phyloP scores from a whole-genome alignment of 176 grass and related monocot species.

The Puccinellia tenuiflora region DNA sequence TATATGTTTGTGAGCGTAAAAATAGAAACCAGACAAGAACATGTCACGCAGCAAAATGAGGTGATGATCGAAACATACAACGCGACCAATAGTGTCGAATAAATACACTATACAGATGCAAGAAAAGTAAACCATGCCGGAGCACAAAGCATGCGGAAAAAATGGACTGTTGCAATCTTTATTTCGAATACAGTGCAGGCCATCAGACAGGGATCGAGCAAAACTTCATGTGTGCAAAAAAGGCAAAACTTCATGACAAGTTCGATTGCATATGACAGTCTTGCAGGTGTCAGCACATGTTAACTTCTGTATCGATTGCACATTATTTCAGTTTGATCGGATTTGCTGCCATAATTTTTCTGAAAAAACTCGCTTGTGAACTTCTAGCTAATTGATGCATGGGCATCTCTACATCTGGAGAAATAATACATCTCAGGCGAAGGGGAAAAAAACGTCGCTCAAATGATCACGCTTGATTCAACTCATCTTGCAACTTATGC shows the following conservation, averaged over 20 bases:
- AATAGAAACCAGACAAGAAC: no score
- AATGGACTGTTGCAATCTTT: no score
- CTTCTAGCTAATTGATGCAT: neutral
- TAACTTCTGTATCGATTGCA: neutral
- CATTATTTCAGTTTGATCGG: neutral
- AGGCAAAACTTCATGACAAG: neutral
- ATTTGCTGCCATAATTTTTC: neutral
- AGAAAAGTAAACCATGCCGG: neutral
- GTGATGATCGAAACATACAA: no score
- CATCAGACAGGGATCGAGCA: neutral
- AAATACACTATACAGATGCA: no score
- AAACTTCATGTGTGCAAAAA: neutral
- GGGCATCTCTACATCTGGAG: neutral
- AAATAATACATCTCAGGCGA: neutral
- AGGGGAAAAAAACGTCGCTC: no score
- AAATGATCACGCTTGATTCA: neutral
- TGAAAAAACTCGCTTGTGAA: neutral
- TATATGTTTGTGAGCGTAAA: no score
- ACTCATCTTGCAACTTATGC: conserved; percentile 18
- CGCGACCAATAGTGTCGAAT: no score
- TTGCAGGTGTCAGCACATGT: neutral
- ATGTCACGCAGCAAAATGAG: no score
- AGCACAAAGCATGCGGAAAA: neutral
- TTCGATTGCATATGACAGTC: neutral
- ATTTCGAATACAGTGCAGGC: neutral